A percentile compares a stretch with the other conserved stretches of the same genome.
Conservation (phyloP, 192 early-diverging fungal genomes). For the Pecoramyces ruminantium region DNA sequence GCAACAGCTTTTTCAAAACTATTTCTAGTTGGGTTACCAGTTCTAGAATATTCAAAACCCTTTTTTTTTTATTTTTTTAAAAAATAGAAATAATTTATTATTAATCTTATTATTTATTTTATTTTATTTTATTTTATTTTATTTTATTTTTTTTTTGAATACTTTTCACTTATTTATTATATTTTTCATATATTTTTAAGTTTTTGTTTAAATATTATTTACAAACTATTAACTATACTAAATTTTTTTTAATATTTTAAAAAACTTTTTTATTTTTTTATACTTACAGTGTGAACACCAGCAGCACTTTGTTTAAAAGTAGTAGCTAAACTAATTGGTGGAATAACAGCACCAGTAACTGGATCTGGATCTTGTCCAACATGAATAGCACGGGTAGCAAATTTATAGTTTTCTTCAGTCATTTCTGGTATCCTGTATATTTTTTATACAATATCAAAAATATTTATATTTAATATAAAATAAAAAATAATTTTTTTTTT, state of each 20-base stretch:
- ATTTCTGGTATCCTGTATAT: neutral
- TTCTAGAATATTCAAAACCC: constrained; percentile 67
- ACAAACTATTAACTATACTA: too few species aligned
- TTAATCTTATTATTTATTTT: too few species aligned
- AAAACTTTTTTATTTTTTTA: too few species aligned
- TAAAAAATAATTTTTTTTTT: too few species aligned
- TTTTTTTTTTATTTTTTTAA: constrained; percentile 8
- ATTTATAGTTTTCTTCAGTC: constrained; percentile 21
- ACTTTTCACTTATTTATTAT: too few species aligned
- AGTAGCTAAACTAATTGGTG: constrained; percentile 83
- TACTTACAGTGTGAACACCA: constrained; percentile 55
- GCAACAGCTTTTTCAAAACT: constrained; percentile 76
- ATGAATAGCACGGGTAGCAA: constrained; percentile 88
- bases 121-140: too few species aligned
- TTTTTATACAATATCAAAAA: too few species aligned
- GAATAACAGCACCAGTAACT: constrained; percentile 88
- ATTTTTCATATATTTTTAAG: too few species aligned
- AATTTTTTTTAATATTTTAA: too few species aligned
- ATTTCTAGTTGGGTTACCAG: constrained; percentile 59
- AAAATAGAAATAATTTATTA: neutral
- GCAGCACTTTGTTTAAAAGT: constrained; percentile 87
- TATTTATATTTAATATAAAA: too few species aligned
- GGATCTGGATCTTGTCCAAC: constrained; percentile 73
- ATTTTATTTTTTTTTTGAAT: too few species aligned
- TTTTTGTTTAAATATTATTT: too few species aligned